Base-by-base conservation (phyloP, 192 early-diverging fungal genomes). In the Coemansia asiatica region DNA sequence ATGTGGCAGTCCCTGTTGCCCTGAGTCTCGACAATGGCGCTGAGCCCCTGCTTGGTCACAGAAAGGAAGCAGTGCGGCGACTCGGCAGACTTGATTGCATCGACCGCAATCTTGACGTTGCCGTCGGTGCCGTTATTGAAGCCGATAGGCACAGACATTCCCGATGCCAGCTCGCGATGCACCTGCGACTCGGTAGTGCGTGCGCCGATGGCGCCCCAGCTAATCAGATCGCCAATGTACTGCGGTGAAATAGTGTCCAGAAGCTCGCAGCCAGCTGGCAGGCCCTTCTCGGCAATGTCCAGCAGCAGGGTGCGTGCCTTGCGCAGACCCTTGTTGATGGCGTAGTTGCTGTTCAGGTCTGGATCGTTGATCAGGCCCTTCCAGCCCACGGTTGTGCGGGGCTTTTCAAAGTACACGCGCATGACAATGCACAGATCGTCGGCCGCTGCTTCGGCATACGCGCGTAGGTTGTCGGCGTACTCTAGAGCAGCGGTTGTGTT, bases 1-100 rank as follows among this genome's bases (percentile, higher is more conserved):
- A 97, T 88, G 68, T 98, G 97, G 78, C 95, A 95, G 46, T 82
- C 69, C 64, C 88, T 89, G 81, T 98, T 98, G 66, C 97, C 96
- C 68, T 89, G 79, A 1, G 94, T 93, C 61, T 88, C 85, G 33
- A 91, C 90, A 66, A 94, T 94, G 23, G 91, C 91, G 47, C 87
- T 87, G 33, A 90, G 82, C 10, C 92, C 92, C 64, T 90, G 89
- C 84, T 94, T 94, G 53, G 91, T 92, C 16, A 94, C 92, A 10
- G 90, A 91, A 54, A 93, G 76, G 84, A 93, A 93, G 64, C 87
- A 86, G 64, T 93, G 91, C 28, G 83, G 77, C 8, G 78, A 80
- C 44, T 88, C 86, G 36, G 96, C 90, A 10, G 95, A 89, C 74
- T 90, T 89, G 75, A 97, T 94, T 22, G 94, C 96, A 70, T 98